These are phyloP conservation scores for Dendrostoma leiphaemia DNA, from an alignment of 2,329 filamentous ascomycete genomes.

Conservation along the genomic window DNA sequence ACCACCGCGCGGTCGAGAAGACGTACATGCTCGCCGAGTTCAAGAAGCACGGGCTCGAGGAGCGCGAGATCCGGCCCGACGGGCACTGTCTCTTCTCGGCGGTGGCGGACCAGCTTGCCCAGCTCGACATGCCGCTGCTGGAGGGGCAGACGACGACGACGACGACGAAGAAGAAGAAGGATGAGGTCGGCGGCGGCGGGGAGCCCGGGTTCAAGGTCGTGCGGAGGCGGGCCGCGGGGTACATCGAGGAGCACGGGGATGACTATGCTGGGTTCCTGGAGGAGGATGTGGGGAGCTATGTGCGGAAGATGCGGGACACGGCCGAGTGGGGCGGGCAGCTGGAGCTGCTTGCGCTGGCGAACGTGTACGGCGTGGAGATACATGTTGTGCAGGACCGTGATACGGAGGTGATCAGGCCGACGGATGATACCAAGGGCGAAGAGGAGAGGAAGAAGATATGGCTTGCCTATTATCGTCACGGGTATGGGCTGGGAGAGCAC, in stretches of 20 bases:
- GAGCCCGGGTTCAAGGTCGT: conserved; percentile 62
- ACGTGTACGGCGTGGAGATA: conserved; percentile 76
- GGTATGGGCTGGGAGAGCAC: conserved; percentile 92
- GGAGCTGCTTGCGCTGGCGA: conserved; percentile 82
- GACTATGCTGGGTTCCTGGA: conserved; percentile 88
- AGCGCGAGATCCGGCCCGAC: conserved; percentile 82
- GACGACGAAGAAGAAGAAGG: conserved; percentile 16
- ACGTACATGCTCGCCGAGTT: conserved; percentile 69
- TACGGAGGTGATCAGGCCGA: conserved; percentile 70
- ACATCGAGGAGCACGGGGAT: conserved; percentile 70
- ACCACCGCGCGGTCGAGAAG: conserved; percentile 69
- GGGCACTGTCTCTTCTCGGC: conserved; percentile 95
- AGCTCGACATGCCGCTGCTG: conserved; percentile 47
- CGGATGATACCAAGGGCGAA: conserved; percentile 29
- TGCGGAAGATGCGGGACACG: conserved; percentile 75
- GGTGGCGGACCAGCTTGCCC: conserved; percentile 76
- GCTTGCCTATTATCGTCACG: conserved; percentile 93
- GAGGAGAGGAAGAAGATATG: conserved; percentile 65
- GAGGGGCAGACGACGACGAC: conserved; percentile 16
- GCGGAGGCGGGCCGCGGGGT: conserved; percentile 69
- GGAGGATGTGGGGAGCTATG: conserved; percentile 71
- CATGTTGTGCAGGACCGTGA: conserved; percentile 82
- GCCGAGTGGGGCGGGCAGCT: conserved; percentile 96
- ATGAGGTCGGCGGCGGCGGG: conserved; percentile 26
- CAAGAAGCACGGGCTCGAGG: conserved; percentile 59